Evolutionary conservation across 2,329 filamentous ascomycete genomes (phyloP).

Genomic region (Blastomyces percursus): DNA sequence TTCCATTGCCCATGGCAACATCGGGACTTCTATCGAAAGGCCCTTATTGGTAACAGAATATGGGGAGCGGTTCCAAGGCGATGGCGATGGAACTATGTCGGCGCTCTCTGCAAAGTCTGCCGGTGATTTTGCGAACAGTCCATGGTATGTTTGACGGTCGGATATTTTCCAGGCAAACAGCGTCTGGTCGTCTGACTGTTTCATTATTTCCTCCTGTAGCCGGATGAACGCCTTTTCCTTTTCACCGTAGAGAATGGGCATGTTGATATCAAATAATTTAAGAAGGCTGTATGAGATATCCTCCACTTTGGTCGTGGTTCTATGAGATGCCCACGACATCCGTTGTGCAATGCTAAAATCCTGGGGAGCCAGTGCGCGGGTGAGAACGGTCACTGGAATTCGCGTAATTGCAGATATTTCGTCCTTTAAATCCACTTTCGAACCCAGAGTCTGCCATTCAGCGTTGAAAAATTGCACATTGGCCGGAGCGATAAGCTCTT

Average conservation of each 20-base stretch:
- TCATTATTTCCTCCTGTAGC: conserved; percentile 24
- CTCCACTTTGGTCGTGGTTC: conserved; percentile 17
- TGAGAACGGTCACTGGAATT: conserved; percentile 5
- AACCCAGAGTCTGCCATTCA: conserved; percentile 6
- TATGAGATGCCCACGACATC: conserved; percentile 21
- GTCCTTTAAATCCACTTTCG: conserved; percentile 4
- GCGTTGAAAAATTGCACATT: conserved; percentile 7
- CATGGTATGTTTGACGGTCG: conserved; percentile 1
- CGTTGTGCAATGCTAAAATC: conserved; percentile 11
- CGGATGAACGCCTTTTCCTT: conserved; percentile 18
- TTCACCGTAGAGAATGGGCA: conserved; percentile 23
- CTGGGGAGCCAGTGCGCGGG: not conserved
- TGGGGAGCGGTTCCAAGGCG: not conserved
- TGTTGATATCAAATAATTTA: conserved; percentile 21
- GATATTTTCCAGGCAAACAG: conserved; percentile 13
- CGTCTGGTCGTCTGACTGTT: conserved; percentile 17
- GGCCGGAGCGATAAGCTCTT: conserved; percentile 8
- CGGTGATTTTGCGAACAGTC: conserved; percentile 8
- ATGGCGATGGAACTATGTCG: not conserved
- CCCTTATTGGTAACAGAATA: conserved; percentile 16
- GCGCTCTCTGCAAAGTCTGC: conserved; percentile 4
- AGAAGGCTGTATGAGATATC: conserved; percentile 23
- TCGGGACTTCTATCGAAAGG: conserved; percentile 13
- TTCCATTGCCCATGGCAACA: conserved; percentile 16
- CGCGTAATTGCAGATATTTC: conserved; percentile 5